Evolutionary conservation across 1,284 basidiomycete species (phyloP).

Genomic region (Albatrellus sp.): DNA sequence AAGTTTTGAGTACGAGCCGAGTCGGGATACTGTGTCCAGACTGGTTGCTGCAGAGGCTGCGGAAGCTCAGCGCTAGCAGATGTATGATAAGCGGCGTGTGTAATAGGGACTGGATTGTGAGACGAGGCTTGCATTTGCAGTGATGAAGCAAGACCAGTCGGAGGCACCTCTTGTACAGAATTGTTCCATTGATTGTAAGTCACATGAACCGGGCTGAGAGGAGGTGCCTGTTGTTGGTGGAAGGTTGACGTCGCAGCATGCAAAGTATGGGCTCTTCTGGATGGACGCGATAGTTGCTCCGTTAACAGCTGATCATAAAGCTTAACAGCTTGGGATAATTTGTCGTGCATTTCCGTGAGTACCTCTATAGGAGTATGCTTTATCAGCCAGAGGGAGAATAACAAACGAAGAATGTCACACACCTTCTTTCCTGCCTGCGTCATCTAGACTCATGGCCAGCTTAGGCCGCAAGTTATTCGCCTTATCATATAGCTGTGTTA

Average conservation of each 20-base stretch:
- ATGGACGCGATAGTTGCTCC: conserved; percentile 64
- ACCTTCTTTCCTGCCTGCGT: conserved; percentile 80
- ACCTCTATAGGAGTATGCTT: conserved; percentile 39
- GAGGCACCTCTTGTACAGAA: conserved; percentile 9
- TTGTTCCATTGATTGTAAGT: conserved; percentile 13
- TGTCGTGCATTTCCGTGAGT: conserved; percentile 86
- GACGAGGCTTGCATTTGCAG: conserved; percentile 4
- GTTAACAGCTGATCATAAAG: conserved; percentile 83
- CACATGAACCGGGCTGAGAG: conserved; percentile 11
- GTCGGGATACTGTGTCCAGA: conserved; percentile 10
- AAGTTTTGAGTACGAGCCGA: conserved; percentile 1
- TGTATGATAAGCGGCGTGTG: conserved; percentile 2
- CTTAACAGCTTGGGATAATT: conserved; percentile 83
- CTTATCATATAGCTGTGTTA: conserved; percentile 76
- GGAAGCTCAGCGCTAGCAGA: conserved; percentile 4
- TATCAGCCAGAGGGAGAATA: not conserved
- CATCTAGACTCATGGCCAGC: conserved; percentile 75
- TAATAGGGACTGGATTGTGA: conserved; percentile 5
- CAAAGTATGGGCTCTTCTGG: conserved; percentile 34
- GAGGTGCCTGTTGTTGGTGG: conserved; percentile 4
- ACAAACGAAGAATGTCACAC: not conserved
- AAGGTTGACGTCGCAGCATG: conserved; percentile 1
- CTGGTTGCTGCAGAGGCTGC: too few relatives aligned
- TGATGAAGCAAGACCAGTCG: conserved; percentile 4
- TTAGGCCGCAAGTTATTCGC: conserved; percentile 76